Percentiles rank a stretch among this genome's conserved stretches.
Conservation (phyloP, 164 flowering plant genomes). For the Berberis vulgaris region DNA sequence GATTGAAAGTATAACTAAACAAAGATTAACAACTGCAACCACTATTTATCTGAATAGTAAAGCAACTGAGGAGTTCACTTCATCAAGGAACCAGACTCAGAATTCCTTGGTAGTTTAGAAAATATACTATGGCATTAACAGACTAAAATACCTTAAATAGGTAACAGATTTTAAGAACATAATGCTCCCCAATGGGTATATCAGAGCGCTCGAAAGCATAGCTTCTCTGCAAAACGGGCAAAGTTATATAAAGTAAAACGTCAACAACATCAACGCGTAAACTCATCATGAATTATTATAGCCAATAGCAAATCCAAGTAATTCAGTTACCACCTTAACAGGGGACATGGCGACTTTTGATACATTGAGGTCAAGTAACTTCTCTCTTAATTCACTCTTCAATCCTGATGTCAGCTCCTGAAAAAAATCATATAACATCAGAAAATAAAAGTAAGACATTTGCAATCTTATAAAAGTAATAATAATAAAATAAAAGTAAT, state of each 20-base stretch:
- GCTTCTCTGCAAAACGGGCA: constrained; percentile 45
- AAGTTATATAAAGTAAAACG: not conserved
- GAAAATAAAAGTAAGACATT: not conserved
- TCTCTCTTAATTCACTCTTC: constrained; percentile 57
- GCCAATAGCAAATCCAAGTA: too few relatives aligned
- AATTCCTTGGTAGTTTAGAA: not conserved
- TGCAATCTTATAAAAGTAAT: not conserved
- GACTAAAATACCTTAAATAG: constrained; percentile 73
- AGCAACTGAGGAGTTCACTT: not conserved
- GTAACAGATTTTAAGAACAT: constrained; percentile 81
- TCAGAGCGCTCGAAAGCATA: constrained; percentile 89
- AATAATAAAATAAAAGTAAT: not conserved
- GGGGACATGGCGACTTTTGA: constrained; percentile 80
- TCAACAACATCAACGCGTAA: too few relatives aligned
- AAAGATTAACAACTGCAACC: too few relatives aligned
- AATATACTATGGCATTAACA: not conserved
- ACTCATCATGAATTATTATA: too few relatives aligned
- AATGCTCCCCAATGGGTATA: constrained; percentile 72
- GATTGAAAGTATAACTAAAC: not conserved
- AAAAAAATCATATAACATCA: constrained; percentile 1
- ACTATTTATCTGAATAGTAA: too few relatives aligned
- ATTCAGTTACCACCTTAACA: constrained; percentile 52
- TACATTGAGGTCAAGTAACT: constrained; percentile 59
- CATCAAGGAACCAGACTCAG: not conserved
- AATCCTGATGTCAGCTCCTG: constrained; percentile 72